A percentile compares a stretch with the other conserved stretches of the same genome.
These are phyloP conservation scores for Trichoderma breve DNA, from an alignment of 2,329 filamentous ascomycete genomes.

Conservation along the genomic window DNA sequence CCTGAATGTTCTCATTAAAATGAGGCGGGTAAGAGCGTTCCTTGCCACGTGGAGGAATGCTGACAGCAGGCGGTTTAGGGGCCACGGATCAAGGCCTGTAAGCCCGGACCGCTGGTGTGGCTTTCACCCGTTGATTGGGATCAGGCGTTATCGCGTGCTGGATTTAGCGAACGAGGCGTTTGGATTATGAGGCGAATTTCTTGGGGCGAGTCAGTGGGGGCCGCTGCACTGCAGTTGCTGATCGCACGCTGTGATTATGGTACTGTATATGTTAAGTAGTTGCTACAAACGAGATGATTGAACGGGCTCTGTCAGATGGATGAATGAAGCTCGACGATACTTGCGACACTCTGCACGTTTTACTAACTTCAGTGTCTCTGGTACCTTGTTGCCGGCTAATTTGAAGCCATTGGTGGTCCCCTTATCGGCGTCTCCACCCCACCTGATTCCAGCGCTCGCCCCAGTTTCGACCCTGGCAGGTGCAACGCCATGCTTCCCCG, in stretches of 20 bases:
- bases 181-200: not conserved
- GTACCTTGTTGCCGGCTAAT: not conserved
- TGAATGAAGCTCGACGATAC: not conserved
- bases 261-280: not conserved
- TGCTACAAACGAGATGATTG: not conserved
- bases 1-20: not conserved
- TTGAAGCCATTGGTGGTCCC: not conserved
- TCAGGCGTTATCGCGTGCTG: not conserved
- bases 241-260: not conserved
- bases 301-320: not conserved
- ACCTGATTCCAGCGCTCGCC: conserved; percentile 11
- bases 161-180: not conserved
- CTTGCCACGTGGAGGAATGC: not conserved
- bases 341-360: not conserved
- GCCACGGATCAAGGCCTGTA: not conserved
- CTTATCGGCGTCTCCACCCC: conserved; percentile 16
- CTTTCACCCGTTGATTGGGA: not conserved
- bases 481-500: not conserved
- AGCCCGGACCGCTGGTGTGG: not conserved
- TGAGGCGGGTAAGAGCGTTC: not conserved
- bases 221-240: not conserved
- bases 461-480: not conserved
- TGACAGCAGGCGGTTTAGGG: not conserved
- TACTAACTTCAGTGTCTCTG: not conserved
- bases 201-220: not conserved